Evolutionary conservation across 2,329 filamentous ascomycete genomes (phyloP).

Genomic region (Zopfia rhizophila): DNA sequence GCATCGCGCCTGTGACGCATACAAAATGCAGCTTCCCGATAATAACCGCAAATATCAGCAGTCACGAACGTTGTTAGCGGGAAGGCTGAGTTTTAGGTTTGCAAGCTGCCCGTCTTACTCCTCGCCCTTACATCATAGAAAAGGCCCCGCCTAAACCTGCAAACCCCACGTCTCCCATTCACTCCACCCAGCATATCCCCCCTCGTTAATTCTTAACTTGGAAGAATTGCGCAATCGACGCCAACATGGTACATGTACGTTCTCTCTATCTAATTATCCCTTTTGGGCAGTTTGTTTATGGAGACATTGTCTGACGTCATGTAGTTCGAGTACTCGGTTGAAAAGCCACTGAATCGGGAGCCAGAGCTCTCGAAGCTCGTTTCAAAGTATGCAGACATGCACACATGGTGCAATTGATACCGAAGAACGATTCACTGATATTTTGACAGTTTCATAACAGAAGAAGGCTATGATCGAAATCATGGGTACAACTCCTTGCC

Average conservation of each 20-base stretch:
- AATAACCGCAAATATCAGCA: too few species aligned
- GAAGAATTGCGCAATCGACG: too few species aligned
- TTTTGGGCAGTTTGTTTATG: conserved; percentile 28
- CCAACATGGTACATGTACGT: conserved; percentile 40
- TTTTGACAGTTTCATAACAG: conserved; percentile 60
- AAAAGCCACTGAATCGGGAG: conserved; percentile 61
- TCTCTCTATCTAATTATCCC: conserved; percentile 20
- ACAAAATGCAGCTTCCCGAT: too few species aligned
- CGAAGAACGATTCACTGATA: neutral
- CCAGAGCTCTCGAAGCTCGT: conserved; percentile 57
- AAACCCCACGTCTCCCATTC: too few species aligned
- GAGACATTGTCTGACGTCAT: conserved; percentile 25
- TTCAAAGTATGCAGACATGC: conserved; percentile 44
- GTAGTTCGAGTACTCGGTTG: conserved; percentile 54
- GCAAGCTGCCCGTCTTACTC: too few species aligned
- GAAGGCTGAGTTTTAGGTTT: too few species aligned
- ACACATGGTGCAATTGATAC: neutral
- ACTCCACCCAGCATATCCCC: too few species aligned
- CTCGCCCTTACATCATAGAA: too few species aligned
- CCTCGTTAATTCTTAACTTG: too few species aligned
- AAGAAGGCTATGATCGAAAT: conserved; percentile 66
- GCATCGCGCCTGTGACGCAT: too few species aligned
- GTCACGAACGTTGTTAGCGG: too few species aligned
- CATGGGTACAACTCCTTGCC: conserved; percentile 54
- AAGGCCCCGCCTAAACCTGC: too few species aligned